Percentiles rank a stretch among this genome's conserved stretches.
Conservation (phyloP, 2,329 filamentous ascomycete species). For the Pyrenophora seminiperda region DNA sequence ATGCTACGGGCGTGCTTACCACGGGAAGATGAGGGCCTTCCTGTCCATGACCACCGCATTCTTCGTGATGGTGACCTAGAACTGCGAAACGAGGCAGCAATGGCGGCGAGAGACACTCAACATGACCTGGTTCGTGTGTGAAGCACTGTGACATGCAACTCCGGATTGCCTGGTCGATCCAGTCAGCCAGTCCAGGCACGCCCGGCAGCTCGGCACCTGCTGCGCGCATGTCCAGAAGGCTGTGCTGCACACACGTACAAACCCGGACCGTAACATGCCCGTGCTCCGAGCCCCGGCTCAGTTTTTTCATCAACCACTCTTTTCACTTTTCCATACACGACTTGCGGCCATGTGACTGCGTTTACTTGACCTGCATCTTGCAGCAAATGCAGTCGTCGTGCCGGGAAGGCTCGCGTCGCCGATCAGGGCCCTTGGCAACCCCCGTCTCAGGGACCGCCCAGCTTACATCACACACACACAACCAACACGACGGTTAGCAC, state of each 20-base stretch:
- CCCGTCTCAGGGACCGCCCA: constrained; percentile 17
- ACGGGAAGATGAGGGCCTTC: constrained; percentile 44
- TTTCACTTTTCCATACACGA: too few species aligned
- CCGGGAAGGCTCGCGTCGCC: neutral
- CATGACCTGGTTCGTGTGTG: constrained; percentile 22
- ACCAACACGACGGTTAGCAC: constrained; percentile 12
- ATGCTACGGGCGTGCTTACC: constrained; percentile 23
- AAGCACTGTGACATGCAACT: constrained; percentile 10
- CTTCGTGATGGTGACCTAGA: constrained; percentile 27
- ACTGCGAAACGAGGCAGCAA: constrained; percentile 31
- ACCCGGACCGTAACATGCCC: constrained; percentile 15
- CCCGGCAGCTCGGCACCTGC: constrained; percentile 14
- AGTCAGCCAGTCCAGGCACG: constrained; percentile 16
- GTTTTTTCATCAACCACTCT: too few species aligned
- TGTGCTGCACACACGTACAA: constrained; percentile 3
- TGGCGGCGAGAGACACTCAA: constrained; percentile 19
- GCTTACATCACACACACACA: constrained; percentile 2
- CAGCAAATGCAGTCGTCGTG: too few species aligned
- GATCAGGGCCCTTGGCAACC: neutral
- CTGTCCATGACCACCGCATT: constrained; percentile 45
- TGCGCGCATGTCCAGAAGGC: constrained; percentile 3
- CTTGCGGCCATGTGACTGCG: too few species aligned
- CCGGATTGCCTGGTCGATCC: constrained; percentile 10
- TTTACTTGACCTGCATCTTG: too few species aligned
- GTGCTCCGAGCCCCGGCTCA: neutral